Percentiles rank a stretch among this genome's conserved stretches.
These are phyloP conservation scores for Garcia nutans DNA, from an alignment of 345 rosid species.

Conservation along the genomic window DNA sequence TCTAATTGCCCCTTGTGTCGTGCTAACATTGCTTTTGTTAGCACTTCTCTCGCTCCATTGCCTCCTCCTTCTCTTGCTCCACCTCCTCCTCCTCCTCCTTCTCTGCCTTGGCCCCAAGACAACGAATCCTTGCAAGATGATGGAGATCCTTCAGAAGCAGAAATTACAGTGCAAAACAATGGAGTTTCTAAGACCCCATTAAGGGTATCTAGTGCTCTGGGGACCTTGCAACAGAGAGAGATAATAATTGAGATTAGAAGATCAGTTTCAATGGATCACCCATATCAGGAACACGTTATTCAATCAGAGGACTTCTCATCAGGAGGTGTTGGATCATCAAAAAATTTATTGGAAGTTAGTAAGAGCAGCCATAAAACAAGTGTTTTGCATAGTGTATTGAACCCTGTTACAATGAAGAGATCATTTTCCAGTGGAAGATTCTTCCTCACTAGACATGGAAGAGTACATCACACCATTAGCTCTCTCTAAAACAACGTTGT, in stretches of 20 bases:
- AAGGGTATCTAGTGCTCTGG: constrained; percentile 35
- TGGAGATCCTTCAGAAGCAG: constrained; percentile 18
- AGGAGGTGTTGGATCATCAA: constrained; percentile 31
- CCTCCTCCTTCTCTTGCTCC: constrained; percentile 29
- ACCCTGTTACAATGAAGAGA: constrained; percentile 44
- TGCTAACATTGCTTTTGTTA: constrained; percentile 46
- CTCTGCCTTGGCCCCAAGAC: not conserved
- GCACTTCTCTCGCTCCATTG: constrained; percentile 29
- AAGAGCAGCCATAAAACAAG: constrained; percentile 33
- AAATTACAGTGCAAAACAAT: constrained; percentile 11
- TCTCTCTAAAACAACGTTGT: constrained; percentile 19
- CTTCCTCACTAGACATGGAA: constrained; percentile 42
- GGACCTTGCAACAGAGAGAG: constrained; percentile 35
- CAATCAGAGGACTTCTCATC: constrained; percentile 22
- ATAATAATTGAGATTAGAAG: constrained; percentile 43
- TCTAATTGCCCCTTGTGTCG: constrained; percentile 91
- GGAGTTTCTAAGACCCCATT: constrained; percentile 32
- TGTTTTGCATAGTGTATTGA: constrained; percentile 21
- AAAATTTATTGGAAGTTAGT: constrained; percentile 28
- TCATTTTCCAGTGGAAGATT: constrained; percentile 64
- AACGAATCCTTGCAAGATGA: constrained; percentile 28
- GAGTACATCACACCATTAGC: constrained; percentile 18
- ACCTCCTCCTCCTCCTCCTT: constrained; percentile 28
- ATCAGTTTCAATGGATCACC: constrained; percentile 61
- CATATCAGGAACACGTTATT: constrained; percentile 28